Evolutionary conservation across 2,329 filamentous ascomycete genomes (phyloP).

Genomic region (Aspergillus sp.): DNA sequence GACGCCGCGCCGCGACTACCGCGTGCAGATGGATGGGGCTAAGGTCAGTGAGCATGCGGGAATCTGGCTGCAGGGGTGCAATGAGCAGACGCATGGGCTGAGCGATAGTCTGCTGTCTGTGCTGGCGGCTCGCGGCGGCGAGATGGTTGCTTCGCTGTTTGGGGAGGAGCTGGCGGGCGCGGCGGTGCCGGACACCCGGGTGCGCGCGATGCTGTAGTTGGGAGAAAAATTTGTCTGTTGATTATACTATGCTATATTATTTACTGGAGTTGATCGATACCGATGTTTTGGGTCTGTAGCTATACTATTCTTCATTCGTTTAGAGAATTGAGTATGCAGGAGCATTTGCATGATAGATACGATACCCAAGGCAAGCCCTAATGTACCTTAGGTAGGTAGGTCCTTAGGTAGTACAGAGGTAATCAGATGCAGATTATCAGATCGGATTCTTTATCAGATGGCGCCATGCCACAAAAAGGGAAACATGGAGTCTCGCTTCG

Average conservation of each 20-base stretch:
- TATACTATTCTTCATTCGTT: not conserved
- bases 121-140: slow-evolving; percentile 69
- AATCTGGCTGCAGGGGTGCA: slow-evolving; percentile 91
- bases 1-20: slow-evolving; percentile 74
- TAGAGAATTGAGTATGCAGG: too few relatives aligned
- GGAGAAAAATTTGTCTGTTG: too few relatives aligned
- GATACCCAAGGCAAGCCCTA: too few relatives aligned
- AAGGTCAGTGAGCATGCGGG: slow-evolving; percentile 71
- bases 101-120: slow-evolving; percentile 81
- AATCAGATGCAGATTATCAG: slow-evolving; percentile 17
- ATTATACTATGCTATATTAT: not conserved
- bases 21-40: slow-evolving; percentile 66
- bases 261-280: slow-evolving; percentile 1
- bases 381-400: not conserved
- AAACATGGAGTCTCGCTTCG: not conserved
- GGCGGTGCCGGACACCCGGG: slow-evolving; percentile 30
- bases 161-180: slow-evolving; percentile 36
- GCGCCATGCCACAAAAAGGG: slow-evolving; percentile 16
- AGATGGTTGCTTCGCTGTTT: slow-evolving; percentile 76
- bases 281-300: not conserved
- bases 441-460: slow-evolving; percentile 27
- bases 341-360: too few relatives aligned
- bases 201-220: slow-evolving; percentile 31
- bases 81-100: slow-evolving; percentile 84
- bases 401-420: not conserved